Percentiles rank a stretch among this genome's conserved stretches.
Evolutionary conservation across 306 rosid genomes (phyloP).

Genomic region (Mucuna pruriens): DNA sequence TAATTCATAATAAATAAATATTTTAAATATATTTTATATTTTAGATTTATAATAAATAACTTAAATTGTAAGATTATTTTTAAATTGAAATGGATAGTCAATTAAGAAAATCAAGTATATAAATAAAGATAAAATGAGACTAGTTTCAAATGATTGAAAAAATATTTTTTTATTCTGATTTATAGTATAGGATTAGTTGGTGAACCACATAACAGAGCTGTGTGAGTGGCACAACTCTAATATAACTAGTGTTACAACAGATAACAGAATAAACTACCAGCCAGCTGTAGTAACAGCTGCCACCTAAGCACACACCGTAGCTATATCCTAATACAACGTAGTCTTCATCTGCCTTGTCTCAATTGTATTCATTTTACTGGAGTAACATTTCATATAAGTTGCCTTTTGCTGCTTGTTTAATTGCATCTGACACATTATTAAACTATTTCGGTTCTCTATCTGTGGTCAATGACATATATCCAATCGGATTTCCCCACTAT

Average conservation of each 20-base stretch:
- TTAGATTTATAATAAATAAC: too few relatives aligned
- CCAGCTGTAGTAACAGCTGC: neutral
- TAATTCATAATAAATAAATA: too few relatives aligned
- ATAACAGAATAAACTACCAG: neutral
- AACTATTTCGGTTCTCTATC: neutral
- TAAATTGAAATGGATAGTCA: neutral
- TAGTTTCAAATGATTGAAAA: neutral
- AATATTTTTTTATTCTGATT: neutral
- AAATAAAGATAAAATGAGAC: neutral
- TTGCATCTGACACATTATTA: neutral
- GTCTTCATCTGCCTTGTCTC: neutral
- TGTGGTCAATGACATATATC: conserved; percentile 18
- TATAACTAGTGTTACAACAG: neutral
- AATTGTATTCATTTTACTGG: conserved; percentile 9
- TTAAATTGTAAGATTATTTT: neutral
- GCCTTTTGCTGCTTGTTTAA: neutral
- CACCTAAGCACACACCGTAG: neutral
- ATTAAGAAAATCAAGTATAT: neutral
- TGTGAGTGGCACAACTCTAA: neutral
- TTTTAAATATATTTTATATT: too few relatives aligned
- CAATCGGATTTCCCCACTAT: neutral
- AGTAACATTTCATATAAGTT: conserved; percentile 16
- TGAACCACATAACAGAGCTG: neutral
- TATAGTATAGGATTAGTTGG: neutral
- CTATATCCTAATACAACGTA: neutral